These are phyloP conservation scores for Galerina sulciceps DNA, from an alignment of 768 basidiomycete genomes.

Conservation along the genomic window DNA sequence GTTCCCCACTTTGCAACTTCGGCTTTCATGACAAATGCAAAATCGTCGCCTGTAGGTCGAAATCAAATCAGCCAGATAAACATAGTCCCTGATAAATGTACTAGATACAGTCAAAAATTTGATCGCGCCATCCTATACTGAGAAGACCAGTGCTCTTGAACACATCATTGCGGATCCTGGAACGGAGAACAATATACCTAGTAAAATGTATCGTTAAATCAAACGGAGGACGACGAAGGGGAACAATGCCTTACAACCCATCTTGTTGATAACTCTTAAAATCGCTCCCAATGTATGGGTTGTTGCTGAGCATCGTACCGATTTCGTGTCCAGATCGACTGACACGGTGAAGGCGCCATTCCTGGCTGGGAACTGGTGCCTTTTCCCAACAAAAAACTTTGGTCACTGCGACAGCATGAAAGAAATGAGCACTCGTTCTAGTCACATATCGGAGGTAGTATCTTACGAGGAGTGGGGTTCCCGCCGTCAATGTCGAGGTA, in stretches of 20 bases:
- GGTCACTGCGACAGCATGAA: neutral
- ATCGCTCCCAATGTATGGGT: no score
- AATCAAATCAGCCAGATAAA: neutral
- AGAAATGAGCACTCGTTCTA: neutral
- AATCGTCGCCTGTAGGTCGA: neutral
- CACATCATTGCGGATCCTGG: neutral
- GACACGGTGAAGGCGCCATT: neutral
- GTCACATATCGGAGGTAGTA: neutral
- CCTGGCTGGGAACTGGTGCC: neutral
- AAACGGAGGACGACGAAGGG: no score
- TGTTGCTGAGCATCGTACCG: neutral
- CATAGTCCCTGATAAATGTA: no score
- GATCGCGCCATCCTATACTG: neutral
- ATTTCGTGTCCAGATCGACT: neutral
- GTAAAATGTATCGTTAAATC: neutral
- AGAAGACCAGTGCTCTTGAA: neutral
- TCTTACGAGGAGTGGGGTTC: neutral
- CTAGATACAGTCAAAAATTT: neutral
- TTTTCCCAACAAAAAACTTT: neutral
- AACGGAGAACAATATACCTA: neutral
- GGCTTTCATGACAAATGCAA: neutral
- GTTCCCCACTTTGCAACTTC: neutral
- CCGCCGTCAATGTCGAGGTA: neutral
- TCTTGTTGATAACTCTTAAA: no score
- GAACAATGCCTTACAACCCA: no score